Evolutionary conservation across 2,329 filamentous ascomycete genomes (phyloP).

Genomic region (Magnaporthales sp.): DNA sequence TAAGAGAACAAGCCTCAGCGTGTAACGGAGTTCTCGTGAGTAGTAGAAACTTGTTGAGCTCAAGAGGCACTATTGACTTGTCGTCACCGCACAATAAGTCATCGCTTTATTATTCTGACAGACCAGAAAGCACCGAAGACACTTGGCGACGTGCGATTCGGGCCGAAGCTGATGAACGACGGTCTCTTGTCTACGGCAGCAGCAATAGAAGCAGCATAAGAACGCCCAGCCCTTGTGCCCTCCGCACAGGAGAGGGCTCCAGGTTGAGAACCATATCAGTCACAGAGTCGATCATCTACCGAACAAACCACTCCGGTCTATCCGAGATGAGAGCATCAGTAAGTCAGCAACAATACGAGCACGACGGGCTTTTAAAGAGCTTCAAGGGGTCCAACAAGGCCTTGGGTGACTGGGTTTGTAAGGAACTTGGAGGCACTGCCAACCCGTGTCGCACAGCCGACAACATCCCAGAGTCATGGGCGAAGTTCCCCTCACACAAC

Average conservation of each 20-base stretch:
- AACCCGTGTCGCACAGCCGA: background rate
- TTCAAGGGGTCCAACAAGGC: slow-evolving; percentile 6
- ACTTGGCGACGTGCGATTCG: slow-evolving; percentile 12
- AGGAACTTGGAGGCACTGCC: slow-evolving; percentile 3
- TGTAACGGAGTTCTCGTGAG: background rate
- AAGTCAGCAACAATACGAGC: slow-evolving; percentile 2
- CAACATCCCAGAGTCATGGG: slow-evolving; percentile 21
- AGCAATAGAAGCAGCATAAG: background rate
- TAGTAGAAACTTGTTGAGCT: background rate
- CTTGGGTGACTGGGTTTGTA: slow-evolving; percentile 5
- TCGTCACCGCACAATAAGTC: background rate
- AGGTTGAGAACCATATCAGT: background rate
- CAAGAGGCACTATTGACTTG: background rate
- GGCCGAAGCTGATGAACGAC: slow-evolving; percentile 9
- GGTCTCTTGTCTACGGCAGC: background rate
- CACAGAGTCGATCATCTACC: background rate
- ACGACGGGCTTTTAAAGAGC: slow-evolving; percentile 2
- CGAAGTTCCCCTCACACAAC: slow-evolving; percentile 23
- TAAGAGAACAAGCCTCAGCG: background rate
- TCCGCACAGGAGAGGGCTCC: background rate
- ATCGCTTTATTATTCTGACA: background rate
- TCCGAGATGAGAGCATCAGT: slow-evolving; percentile 3
- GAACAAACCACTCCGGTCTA: background rate
- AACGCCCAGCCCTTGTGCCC: background rate
- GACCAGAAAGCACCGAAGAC: slow-evolving; percentile 4